A percentile compares a stretch with the other conserved stretches of the same genome.
phyloP scores from a whole-genome alignment of 1,284 basidiomycete genomes.

The Apiotrichum siamense region DNA sequence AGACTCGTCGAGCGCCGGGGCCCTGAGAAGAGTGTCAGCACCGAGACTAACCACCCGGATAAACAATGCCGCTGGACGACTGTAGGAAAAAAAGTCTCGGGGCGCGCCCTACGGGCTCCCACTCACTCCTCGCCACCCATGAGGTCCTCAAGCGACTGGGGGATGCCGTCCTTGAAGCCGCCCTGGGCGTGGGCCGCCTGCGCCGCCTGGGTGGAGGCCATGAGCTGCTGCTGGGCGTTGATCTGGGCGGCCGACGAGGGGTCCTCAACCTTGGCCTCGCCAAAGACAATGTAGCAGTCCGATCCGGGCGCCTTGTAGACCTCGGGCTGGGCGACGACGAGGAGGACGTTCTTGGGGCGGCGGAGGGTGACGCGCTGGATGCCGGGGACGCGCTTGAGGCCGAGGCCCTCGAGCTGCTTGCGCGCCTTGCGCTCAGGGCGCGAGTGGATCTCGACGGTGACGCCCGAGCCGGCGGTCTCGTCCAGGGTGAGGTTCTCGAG shows the following conservation, averaged over 20 bases:
- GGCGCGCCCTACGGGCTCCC: neutral
- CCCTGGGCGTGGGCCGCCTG: slow-evolving; percentile 44
- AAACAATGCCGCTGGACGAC: neutral
- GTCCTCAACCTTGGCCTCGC: slow-evolving; percentile 96
- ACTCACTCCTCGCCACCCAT: slow-evolving; percentile 57
- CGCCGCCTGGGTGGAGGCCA: slow-evolving; percentile 48
- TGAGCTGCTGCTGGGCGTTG: slow-evolving; percentile 75
- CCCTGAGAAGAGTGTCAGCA: slow-evolving; percentile 29
- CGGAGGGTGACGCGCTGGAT: slow-evolving; percentile 94
- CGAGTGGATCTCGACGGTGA: slow-evolving; percentile 87
- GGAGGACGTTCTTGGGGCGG: slow-evolving; percentile 90
- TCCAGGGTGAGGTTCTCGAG: slow-evolving; percentile 56
- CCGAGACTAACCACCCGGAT: neutral
- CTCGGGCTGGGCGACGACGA: slow-evolving; percentile 88
- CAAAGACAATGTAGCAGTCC: slow-evolving; percentile 98
- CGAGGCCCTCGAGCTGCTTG: slow-evolving; percentile 65
- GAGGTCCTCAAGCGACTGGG: slow-evolving; percentile 55
- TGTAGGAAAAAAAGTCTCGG: neutral
- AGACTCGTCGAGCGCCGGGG: slow-evolving; percentile 70
- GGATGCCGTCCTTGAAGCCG: slow-evolving; percentile 50
- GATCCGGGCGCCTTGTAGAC: slow-evolving; percentile 97
- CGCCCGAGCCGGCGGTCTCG: slow-evolving; percentile 54
- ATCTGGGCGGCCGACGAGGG: slow-evolving; percentile 79
- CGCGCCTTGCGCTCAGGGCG: slow-evolving; percentile 85
- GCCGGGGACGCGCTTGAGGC: slow-evolving; percentile 82